phyloP scores from a whole-genome alignment of 805 yeast genomes.

The Candida sphagnicola region DNA sequence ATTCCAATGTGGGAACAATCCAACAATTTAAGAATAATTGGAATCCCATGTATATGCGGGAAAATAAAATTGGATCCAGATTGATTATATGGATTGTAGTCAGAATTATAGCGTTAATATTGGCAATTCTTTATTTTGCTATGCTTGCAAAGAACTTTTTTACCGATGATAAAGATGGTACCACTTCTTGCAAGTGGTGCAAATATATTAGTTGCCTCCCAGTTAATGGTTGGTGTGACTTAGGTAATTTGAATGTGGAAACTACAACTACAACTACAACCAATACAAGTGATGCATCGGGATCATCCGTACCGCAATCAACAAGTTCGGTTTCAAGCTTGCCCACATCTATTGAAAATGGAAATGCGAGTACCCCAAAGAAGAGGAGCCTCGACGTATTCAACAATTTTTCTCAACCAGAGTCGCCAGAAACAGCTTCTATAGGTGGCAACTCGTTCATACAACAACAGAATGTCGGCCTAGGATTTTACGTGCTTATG shows the following conservation, averaged over 20 bases:
- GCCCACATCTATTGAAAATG: slow-evolving; percentile 19
- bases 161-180: slow-evolving; percentile 32
- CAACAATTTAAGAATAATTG: slow-evolving; percentile 33
- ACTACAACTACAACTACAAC: slow-evolving; percentile 4
- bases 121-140: slow-evolving; percentile 48
- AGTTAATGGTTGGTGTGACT: slow-evolving; percentile 65
- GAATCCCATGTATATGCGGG: slow-evolving; percentile 34
- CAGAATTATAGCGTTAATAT: slow-evolving; percentile 41
- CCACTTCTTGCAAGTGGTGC: slow-evolving; percentile 64
- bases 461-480: slow-evolving; percentile 13
- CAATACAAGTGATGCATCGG: slow-evolving; percentile 1
- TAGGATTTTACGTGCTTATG: slow-evolving; percentile 15
- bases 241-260: slow-evolving; percentile 29
- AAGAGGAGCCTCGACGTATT: not conserved
- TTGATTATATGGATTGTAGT: slow-evolving; percentile 53
- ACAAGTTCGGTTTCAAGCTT: slow-evolving; percentile 4
- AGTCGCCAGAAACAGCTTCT: not conserved
- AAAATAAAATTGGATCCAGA: slow-evolving; percentile 28
- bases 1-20: slow-evolving; percentile 24
- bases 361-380: slow-evolving; percentile 4
- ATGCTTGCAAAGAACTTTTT: slow-evolving; percentile 47
- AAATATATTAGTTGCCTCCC: slow-evolving; percentile 69
- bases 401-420: not conserved
- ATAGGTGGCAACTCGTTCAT: slow-evolving; percentile 2
- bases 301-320: not conserved